phyloP scores from a whole-genome alignment of 352 stramenopile species.

The Phytopythium cucurbitacearum region DNA sequence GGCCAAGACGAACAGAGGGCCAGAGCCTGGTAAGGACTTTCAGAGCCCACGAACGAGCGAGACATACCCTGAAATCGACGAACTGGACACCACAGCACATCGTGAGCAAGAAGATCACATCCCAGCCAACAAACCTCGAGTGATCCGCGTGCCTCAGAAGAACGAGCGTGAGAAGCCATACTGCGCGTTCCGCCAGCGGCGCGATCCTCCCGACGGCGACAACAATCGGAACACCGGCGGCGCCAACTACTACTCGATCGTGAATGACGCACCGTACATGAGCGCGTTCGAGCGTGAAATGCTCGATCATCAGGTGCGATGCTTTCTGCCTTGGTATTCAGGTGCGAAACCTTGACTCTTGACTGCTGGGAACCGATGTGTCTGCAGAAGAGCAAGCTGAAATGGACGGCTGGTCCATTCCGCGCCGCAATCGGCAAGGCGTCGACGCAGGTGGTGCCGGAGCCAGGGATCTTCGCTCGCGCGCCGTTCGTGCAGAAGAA shows the following conservation, averaged over 20 bases:
- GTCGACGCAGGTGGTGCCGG: conserved; percentile 34
- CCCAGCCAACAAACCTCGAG: conserved; percentile 10
- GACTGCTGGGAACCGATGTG: background rate
- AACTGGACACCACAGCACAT: no score
- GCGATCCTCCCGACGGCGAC: conserved; percentile 4
- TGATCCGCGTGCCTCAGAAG: conserved; percentile 58
- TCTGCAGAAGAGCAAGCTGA: conserved; percentile 48
- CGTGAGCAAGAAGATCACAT: conserved; percentile 4
- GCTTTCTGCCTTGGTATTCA: background rate
- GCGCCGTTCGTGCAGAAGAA: conserved; percentile 54
- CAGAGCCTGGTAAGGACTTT: no score
- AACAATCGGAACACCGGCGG: conserved; percentile 9
- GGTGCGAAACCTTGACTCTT: background rate
- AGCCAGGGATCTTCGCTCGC: conserved; percentile 53
- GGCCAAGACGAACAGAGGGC: no score
- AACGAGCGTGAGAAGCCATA: conserved; percentile 68
- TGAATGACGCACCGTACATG: conserved; percentile 76
- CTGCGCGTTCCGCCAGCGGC: conserved; percentile 59
- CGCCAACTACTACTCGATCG: conserved; percentile 66
- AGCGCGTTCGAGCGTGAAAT: conserved; percentile 43
- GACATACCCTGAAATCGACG: conserved; percentile 7
- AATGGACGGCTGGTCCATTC: conserved; percentile 71
- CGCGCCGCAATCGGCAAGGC: conserved; percentile 59
- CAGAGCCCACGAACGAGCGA: no score
- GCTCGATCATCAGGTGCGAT: conserved; percentile 41